Evolutionary conservation across 148 eudicot species (phyloP).

Genomic region (Silene uniflora): DNA sequence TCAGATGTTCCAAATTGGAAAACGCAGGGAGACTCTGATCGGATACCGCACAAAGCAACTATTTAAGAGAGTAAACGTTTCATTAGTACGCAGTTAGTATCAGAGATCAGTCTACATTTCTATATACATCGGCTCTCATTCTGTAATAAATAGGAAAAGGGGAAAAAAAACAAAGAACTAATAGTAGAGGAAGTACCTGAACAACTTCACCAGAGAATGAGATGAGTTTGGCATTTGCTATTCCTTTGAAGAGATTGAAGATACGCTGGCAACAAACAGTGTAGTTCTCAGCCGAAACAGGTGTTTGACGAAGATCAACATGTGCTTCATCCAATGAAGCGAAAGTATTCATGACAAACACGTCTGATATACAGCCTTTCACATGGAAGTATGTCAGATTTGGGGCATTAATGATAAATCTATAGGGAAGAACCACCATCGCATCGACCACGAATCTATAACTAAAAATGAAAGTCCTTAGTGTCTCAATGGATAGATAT

Average conservation of each 20-base stretch:
- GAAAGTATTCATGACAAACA: slow-evolving; percentile 20
- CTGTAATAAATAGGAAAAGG: not conserved
- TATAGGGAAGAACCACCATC: slow-evolving; percentile 20
- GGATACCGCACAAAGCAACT: slow-evolving; percentile 12
- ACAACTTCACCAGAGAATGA: slow-evolving; percentile 19
- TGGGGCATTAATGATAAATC: slow-evolving; percentile 22
- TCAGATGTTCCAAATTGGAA: slow-evolving; percentile 17
- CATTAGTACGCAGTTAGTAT: not conserved
- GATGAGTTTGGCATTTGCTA: slow-evolving; percentile 18
- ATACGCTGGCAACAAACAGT: slow-evolving; percentile 12
- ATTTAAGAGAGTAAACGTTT: not conserved
- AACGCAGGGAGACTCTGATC: slow-evolving; percentile 22
- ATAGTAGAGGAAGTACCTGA: slow-evolving; percentile 4
- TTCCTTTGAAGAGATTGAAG: slow-evolving; percentile 19
- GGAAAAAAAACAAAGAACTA: not conserved
- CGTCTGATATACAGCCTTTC: slow-evolving; percentile 28
- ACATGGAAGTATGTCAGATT: slow-evolving; percentile 25
- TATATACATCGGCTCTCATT: not conserved
- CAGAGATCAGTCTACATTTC: too few relatives aligned
- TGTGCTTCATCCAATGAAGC: slow-evolving; percentile 7
- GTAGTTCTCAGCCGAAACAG: slow-evolving; percentile 7
- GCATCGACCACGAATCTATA: slow-evolving; percentile 21
- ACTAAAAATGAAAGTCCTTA: slow-evolving; percentile 16
- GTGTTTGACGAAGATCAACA: slow-evolving; percentile 23
- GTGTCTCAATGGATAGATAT: slow-evolving; percentile 9